These are phyloP conservation scores for Rosa hybrid DNA, from an alignment of 331 rosid species.

Conservation along the genomic window DNA sequence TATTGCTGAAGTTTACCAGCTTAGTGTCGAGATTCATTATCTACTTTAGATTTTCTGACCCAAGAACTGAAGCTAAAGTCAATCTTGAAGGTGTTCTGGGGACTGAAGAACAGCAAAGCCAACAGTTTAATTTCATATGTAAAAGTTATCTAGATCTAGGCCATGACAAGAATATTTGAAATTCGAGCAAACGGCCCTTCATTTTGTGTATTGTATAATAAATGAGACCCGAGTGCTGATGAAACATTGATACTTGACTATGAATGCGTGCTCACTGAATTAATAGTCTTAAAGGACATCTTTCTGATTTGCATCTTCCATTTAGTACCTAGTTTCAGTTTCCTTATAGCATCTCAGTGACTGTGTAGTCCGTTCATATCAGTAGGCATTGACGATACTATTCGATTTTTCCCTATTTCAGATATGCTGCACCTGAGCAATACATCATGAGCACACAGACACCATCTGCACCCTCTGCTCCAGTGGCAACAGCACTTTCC, in stretches of 20 bases:
- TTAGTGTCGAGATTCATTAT: neutral
- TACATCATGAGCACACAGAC: conserved; percentile 99
- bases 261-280: neutral
- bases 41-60: neutral
- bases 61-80: neutral
- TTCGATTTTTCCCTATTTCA: conserved; percentile 33
- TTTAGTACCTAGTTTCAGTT: conserved; percentile 8
- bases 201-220: neutral
- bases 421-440: conserved; percentile 97
- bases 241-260: neutral
- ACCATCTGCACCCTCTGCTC: conserved; percentile 96
- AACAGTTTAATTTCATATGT: neutral
- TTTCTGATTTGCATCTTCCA: neutral
- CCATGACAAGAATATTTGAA: neutral
- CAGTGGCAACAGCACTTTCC: conserved; percentile 92
- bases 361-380: neutral
- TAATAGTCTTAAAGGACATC: neutral
- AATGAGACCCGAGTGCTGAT: neutral
- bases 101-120: neutral
- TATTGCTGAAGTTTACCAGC: neutral
- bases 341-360: neutral
- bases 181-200: neutral
- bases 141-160: neutral
- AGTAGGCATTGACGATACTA: neutral
- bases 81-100: neutral